Base-by-base conservation (phyloP, 1,284 basidiomycete genomes). In the Ustilago nuda region DNA sequence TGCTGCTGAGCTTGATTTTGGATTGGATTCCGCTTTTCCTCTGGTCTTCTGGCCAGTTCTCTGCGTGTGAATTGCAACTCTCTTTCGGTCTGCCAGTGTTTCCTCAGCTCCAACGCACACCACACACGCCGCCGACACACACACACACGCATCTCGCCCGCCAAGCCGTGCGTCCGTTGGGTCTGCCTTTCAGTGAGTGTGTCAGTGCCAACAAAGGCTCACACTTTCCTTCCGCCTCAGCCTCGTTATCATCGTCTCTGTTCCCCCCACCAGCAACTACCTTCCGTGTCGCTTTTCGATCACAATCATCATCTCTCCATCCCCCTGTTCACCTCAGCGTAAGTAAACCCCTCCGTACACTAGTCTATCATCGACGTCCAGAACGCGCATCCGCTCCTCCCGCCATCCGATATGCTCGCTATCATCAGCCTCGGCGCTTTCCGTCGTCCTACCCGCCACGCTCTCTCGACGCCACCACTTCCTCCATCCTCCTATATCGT, bases 281-380 rank as follows among this genome's bases (percentile, higher is more conserved):
- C 59, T 37, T 32, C 51, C 33, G 63, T 66, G 60, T 72, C 69
- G 61, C 66, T 66, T 63, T 50, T 50, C 30, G 48, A 50, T 50
- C 48, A 50, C 30, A 54, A 63, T 61, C 70, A 66, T 66, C 70
- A 54, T 50, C 39, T 43, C 48, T 50, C 23, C 52, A 69, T 72
- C 70, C 61, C 53, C 61, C 70, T 67, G 70, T 63, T 53, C 57
- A 64, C 17, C 50, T 57, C 64, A 72, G 70, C 61, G 70, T 72
- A 45, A 67, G 70, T 72, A 56, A 41, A 41, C 35, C 41, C 32
- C n/a, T 13, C 45, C 48, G 27, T 11, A 12, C 39, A 12, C 50
- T 27, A 27, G 23, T 3, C 23, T 27, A 50, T 48, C 8, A 46
- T 62, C 57, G 43, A 55, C 63, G 59, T 63, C 60, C 64, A 66